Percentiles rank a stretch among this genome's conserved stretches.
Evolutionary conservation across 768 basidiomycete species (phyloP).

Genomic region (Pholiota molesta): DNA sequence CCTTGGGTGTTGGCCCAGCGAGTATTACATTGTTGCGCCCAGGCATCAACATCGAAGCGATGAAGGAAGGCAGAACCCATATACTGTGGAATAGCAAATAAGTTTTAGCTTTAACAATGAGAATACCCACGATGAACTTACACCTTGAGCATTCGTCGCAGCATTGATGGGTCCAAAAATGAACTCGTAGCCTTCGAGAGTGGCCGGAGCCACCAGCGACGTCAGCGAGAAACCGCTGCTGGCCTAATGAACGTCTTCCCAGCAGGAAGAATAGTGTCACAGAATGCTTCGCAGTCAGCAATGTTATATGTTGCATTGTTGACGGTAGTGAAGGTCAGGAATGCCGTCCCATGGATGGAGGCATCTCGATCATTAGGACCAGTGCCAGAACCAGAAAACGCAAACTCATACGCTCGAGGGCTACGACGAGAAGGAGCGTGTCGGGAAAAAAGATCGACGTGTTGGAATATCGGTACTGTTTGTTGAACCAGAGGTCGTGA

Average conservation of each 20-base stretch:
- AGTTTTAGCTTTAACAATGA: background rate
- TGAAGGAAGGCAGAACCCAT: conserved; percentile 12
- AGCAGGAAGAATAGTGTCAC: conserved; percentile 22
- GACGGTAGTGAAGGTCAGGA: conserved; percentile 12
- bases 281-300: conserved; percentile 4
- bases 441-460: background rate
- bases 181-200: conserved; percentile 7
- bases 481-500: background rate
- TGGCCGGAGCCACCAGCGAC: background rate
- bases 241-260: conserved; percentile 42
- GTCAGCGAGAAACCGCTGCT: conserved; percentile 16
- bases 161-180: conserved; percentile 8
- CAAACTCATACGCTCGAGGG: background rate
- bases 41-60: conserved; percentile 4
- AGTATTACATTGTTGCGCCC: conserved; percentile 6
- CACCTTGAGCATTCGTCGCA: conserved; percentile 8
- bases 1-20: conserved; percentile 6
- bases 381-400: conserved; percentile 4
- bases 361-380: conserved; percentile 9
- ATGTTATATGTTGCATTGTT: conserved; percentile 12
- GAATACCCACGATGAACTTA: background rate
- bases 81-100: background rate
- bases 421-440: background rate
- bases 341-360: conserved; percentile 6
- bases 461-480: background rate